These are phyloP conservation scores for Rhexocercosporidium sp. DNA, from an alignment of 2,329 filamentous ascomycete genomes.

Conservation along the genomic window DNA sequence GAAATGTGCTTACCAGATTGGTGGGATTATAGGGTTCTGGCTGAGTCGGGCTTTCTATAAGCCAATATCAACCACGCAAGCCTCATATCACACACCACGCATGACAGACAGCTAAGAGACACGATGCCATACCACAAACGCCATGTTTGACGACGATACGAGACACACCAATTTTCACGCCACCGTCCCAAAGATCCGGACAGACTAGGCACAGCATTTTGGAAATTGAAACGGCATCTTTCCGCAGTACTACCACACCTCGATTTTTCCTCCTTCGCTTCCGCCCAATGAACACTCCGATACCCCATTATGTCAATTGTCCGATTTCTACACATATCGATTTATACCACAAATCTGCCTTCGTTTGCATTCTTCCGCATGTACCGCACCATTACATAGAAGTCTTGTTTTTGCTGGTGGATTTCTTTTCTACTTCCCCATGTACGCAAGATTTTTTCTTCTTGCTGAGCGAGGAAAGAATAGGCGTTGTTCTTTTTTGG, in stretches of 20 bases:
- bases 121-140: conserved; percentile 24
- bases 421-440: neutral
- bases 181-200: conserved; percentile 23
- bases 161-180: conserved; percentile 27
- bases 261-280: neutral
- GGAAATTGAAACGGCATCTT: neutral
- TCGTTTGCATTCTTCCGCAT: neutral
- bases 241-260: conserved; percentile 13
- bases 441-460: neutral
- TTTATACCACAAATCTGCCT: conserved; percentile 13
- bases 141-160: conserved; percentile 30
- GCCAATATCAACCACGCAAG: conserved; percentile 14
- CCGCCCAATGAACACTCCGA: conserved; percentile 3
- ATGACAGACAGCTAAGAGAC: conserved; percentile 15
- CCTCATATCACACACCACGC: neutral
- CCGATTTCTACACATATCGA: conserved; percentile 8
- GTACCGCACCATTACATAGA: conserved; percentile 1
- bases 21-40: conserved; percentile 55
- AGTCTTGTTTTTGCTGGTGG: neutral
- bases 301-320: conserved; percentile 1
- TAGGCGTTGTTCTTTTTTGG: neutral
- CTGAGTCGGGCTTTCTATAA: conserved; percentile 65
- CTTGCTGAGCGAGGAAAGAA: conserved; percentile 1
- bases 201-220: conserved; percentile 14
- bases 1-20: conserved; percentile 38